These are phyloP conservation scores for Ceratobasidium sp. DNA, from an alignment of 1,284 basidiomycete genomes.

Conservation along the genomic window DNA sequence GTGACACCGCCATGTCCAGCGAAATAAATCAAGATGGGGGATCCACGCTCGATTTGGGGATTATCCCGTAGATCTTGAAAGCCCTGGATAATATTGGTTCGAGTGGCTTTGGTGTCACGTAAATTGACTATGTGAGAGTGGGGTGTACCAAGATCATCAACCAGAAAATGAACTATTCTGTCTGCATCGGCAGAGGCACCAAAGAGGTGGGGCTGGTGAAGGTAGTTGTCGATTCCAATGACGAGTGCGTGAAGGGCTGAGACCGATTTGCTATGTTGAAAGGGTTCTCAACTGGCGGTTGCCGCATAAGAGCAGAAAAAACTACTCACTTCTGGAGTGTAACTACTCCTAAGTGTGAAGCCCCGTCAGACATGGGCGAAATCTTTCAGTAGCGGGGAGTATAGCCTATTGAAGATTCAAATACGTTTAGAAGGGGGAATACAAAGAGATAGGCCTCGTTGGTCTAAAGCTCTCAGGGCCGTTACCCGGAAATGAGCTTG, in stretches of 20 bases:
- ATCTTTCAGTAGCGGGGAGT: no score
- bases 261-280: constrained; percentile 4
- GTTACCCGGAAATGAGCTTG: no score
- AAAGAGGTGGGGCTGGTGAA: background rate
- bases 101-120: constrained; percentile 49
- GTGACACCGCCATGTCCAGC: background rate
- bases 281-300: no score
- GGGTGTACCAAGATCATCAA: constrained; percentile 4
- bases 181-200: constrained; percentile 20
- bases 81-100: constrained; percentile 2
- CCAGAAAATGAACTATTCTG: background rate
- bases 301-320: no score
- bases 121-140: constrained; percentile 51
- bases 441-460: no score
- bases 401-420: no score
- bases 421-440: no score
- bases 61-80: background rate
- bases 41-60: background rate
- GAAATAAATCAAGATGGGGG: background rate
- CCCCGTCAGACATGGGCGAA: no score
- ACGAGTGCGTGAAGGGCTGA: constrained; percentile 5
- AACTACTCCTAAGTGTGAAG: no score
- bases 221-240: constrained; percentile 22
- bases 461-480: no score
- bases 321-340: no score